Evolutionary conservation across 306 rosid species (phyloP).

Genomic region (Pyrus communis): DNA sequence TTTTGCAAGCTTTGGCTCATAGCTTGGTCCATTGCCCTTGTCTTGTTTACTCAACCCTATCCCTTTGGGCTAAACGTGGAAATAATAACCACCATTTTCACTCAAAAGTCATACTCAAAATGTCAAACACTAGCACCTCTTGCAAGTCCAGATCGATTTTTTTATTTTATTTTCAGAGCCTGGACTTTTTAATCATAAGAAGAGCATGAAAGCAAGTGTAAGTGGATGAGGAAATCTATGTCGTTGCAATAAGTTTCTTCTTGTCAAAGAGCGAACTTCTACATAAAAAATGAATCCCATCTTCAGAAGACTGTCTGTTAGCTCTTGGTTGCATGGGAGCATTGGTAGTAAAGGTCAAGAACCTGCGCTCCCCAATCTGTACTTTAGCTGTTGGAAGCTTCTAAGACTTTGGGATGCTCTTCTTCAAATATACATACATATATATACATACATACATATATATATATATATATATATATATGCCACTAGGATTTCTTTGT

Average conservation of each 20-base stretch:
- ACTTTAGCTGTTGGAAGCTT: slow-evolving; percentile 58
- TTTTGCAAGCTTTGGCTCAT: slow-evolving; percentile 7
- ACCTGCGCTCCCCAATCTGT: slow-evolving; percentile 42
- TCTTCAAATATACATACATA: not conserved
- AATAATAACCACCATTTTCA: not conserved
- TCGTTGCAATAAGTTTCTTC: slow-evolving; percentile 32
- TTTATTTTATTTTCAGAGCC: slow-evolving; percentile 28
- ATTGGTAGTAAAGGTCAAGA: slow-evolving; percentile 38
- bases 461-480: too few species aligned
- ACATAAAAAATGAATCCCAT: slow-evolving; percentile 44
- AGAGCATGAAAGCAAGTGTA: slow-evolving; percentile 1
- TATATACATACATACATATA: too few species aligned
- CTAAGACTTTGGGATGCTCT: slow-evolving; percentile 49
- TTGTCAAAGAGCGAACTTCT: slow-evolving; percentile 37
- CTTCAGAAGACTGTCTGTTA: slow-evolving; percentile 44
- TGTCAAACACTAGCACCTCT: slow-evolving; percentile 17
- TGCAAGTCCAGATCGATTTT: slow-evolving; percentile 12
- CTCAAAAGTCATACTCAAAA: slow-evolving; percentile 31
- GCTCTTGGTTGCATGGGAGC: slow-evolving; percentile 52
- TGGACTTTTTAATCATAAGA: slow-evolving; percentile 10
- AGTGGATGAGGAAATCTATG: slow-evolving; percentile 51
- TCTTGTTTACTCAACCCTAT: not conserved
- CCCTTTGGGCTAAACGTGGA: not conserved
- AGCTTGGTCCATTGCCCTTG: slow-evolving; percentile 15
- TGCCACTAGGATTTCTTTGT: not conserved